These are phyloP conservation scores for Trichoderma gamsii DNA, from an alignment of 495 filamentous ascomycete genomes.

Conservation along the genomic window DNA sequence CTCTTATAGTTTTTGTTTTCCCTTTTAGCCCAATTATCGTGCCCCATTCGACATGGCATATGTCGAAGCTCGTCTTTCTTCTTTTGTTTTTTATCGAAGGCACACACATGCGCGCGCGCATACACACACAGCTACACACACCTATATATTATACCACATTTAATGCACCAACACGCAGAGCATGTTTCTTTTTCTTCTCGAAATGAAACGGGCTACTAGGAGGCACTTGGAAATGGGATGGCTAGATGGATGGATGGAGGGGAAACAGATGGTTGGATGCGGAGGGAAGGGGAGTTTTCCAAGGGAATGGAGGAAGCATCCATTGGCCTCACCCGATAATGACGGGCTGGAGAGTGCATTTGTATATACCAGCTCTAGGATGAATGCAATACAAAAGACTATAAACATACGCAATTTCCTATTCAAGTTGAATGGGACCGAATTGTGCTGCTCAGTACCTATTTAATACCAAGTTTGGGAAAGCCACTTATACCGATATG, in stretches of 20 bases:
- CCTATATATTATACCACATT: slow-evolving; percentile 3
- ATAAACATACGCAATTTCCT: not conserved
- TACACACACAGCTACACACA: not conserved
- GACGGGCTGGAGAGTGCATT: slow-evolving; percentile 7
- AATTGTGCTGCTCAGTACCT: not conserved
- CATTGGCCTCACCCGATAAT: not conserved
- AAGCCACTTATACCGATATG: too few relatives aligned
- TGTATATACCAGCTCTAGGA: slow-evolving; percentile 12
- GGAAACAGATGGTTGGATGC: not conserved
- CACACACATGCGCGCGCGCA: not conserved
- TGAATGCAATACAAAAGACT: slow-evolving; percentile 8
- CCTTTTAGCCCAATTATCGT: not conserved
- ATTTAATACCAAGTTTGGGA: too few relatives aligned
- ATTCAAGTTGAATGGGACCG: not conserved
- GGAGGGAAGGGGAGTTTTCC: not conserved
- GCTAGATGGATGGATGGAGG: not conserved
- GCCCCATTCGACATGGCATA: not conserved
- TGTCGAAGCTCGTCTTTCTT: not conserved
- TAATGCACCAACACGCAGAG: slow-evolving; percentile 6
- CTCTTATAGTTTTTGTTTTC: not conserved
- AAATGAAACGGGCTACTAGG: slow-evolving; percentile 8
- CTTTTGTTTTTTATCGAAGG: too few relatives aligned
- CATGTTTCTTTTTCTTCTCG: slow-evolving; percentile 10
- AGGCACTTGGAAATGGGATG: not conserved
- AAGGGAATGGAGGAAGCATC: not conserved